phyloP scores from a whole-genome alignment of 2,329 filamentous ascomycete genomes.

The Monosporascus sp. region DNA sequence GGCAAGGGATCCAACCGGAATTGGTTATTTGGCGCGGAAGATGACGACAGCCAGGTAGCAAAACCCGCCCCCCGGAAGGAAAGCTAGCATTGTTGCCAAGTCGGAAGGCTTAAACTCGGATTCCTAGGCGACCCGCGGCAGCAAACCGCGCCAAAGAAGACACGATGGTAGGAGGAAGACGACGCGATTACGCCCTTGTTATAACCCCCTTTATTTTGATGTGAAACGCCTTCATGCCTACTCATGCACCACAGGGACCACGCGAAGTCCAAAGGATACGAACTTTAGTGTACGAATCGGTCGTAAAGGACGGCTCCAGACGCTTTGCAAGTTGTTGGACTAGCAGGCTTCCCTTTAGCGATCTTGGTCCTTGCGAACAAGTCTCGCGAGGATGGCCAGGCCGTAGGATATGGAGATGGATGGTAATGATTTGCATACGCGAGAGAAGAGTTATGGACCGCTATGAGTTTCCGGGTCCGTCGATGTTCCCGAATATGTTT shows the following conservation, averaged over 20 bases:
- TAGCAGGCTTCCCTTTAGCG: too few relatives aligned
- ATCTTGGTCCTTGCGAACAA: not conserved
- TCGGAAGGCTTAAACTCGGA: slow-evolving; percentile 27
- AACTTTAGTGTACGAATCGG: not conserved
- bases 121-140: slow-evolving; percentile 23
- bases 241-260: not conserved
- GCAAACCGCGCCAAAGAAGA: slow-evolving; percentile 12
- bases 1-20: slow-evolving; percentile 47
- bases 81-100: slow-evolving; percentile 22
- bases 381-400: too few relatives aligned
- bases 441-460: too few relatives aligned
- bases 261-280: not conserved
- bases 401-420: too few relatives aligned
- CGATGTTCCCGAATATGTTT: too few relatives aligned
- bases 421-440: too few relatives aligned
- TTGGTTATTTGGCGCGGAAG: slow-evolving; percentile 55
- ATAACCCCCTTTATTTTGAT: not conserved
- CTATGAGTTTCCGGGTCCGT: too few relatives aligned
- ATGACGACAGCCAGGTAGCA: slow-evolving; percentile 34
- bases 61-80: slow-evolving; percentile 33
- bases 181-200: slow-evolving; percentile 5
- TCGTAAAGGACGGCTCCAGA: too few relatives aligned
- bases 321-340: too few relatives aligned
- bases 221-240: not conserved
- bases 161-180: not conserved